These are phyloP conservation scores for Kazachstania martiniae DNA, from an alignment of 805 yeast species.

Conservation along the genomic window DNA sequence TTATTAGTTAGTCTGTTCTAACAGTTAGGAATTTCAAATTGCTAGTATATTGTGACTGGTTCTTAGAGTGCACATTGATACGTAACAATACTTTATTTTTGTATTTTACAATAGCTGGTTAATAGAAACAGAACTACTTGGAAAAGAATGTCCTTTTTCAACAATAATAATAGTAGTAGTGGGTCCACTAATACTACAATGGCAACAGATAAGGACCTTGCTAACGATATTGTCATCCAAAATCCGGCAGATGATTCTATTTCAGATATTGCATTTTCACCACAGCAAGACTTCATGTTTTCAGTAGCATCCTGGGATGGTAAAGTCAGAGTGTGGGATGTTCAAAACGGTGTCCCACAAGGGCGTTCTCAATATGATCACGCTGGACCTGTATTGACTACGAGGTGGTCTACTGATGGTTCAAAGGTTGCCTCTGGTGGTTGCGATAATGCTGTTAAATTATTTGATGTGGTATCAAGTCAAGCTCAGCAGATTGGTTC, in stretches of 20 bases:
- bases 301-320: conserved; percentile 91
- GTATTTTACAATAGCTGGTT: neutral
- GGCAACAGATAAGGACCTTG: conserved; percentile 32
- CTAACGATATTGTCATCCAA: conserved; percentile 57
- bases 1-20: no score
- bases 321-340: conserved; percentile 86
- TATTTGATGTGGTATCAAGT: conserved; percentile 74
- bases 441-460: conserved; percentile 75
- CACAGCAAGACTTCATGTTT: conserved; percentile 65
- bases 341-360: conserved; percentile 66
- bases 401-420: conserved; percentile 82
- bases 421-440: conserved; percentile 82
- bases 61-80: no score
- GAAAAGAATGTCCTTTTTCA: conserved; percentile 14
- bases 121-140: neutral
- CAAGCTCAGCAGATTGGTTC: conserved; percentile 77
- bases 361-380: conserved; percentile 88
- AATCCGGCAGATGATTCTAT: conserved; percentile 91
- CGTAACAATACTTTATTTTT: no score
- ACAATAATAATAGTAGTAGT: conserved; percentile 4
- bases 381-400: conserved; percentile 73
- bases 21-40: no score
- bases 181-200: conserved; percentile 15
- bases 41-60: no score
- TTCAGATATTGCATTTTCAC: conserved; percentile 74